Evolutionary conservation across 139 green algal species (phyloP).

Genomic region (Chlorella ohadii): DNA sequence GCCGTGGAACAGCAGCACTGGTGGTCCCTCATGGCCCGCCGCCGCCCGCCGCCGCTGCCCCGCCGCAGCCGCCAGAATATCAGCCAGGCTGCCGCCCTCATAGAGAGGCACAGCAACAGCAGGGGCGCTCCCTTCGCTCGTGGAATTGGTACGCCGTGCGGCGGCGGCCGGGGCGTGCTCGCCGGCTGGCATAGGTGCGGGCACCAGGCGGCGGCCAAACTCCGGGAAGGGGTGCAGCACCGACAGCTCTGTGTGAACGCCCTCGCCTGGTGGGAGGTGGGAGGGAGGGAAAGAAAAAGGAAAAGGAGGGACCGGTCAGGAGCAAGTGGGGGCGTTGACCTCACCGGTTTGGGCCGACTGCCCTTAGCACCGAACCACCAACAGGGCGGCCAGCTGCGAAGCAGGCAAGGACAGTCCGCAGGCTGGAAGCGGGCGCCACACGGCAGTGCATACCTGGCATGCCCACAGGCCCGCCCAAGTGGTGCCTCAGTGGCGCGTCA

Average conservation of each 20-base stretch:
- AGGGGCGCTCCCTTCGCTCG: neutral
- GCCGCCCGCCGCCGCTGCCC: neutral
- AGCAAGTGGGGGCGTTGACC: too few relatives aligned
- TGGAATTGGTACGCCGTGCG: too few relatives aligned
- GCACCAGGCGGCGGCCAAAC: conserved; percentile 28
- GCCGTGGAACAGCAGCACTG: conserved; percentile 50
- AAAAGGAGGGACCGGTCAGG: too few relatives aligned
- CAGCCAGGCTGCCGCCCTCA: conserved; percentile 29
- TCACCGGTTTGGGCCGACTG: too few relatives aligned
- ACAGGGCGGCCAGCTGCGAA: too few relatives aligned
- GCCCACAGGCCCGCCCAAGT: conserved; percentile 56
- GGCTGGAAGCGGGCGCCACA: too few relatives aligned
- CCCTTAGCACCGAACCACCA: too few relatives aligned
- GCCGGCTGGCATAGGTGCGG: neutral
- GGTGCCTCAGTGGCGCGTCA: conserved; percentile 33
- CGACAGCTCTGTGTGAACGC: conserved; percentile 26
- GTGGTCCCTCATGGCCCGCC: neutral
- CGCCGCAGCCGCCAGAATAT: conserved; percentile 22
- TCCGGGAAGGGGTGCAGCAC: conserved; percentile 36
- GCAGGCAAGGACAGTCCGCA: too few relatives aligned
- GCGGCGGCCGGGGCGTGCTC: neutral
- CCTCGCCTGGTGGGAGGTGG: conserved; percentile 27
- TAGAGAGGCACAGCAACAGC: neutral
- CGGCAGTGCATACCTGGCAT: conserved; percentile 38
- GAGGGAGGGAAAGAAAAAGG: too few relatives aligned